Conservation (phyloP, 2,329 filamentous ascomycete genomes). For the Claviceps sp. region DNA sequence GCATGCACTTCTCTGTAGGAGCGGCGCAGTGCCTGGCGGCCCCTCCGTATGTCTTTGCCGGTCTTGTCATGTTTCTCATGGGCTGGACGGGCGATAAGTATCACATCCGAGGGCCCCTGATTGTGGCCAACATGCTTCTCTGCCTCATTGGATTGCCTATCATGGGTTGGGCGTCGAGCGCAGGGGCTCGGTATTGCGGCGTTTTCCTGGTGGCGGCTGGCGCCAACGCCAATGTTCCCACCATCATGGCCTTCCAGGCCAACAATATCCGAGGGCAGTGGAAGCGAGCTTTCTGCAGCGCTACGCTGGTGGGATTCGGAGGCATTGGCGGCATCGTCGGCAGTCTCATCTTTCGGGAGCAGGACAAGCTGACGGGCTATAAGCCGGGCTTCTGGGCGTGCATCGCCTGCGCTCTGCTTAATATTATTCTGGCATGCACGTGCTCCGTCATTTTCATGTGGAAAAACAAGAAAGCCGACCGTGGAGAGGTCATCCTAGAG, state of each 20-base stretch:
- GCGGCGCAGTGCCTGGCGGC: constrained; percentile 58
- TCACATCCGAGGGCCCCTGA: constrained; percentile 50
- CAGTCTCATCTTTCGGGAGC: constrained; percentile 53
- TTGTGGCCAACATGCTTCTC: constrained; percentile 52
- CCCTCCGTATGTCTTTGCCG: constrained; percentile 53
- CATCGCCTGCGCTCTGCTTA: constrained; percentile 35
- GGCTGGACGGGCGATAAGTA: constrained; percentile 56
- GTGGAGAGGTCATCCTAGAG: constrained; percentile 39
- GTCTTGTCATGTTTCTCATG: constrained; percentile 44
- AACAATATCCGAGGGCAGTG: constrained; percentile 84
- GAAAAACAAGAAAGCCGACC: constrained; percentile 37
- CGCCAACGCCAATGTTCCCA: constrained; percentile 64
- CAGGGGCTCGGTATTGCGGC: constrained; percentile 54
- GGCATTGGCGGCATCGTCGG: constrained; percentile 70
- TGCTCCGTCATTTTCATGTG: constrained; percentile 27
- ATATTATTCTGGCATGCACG: constrained; percentile 29
- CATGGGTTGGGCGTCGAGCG: constrained; percentile 50
- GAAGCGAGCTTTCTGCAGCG: constrained; percentile 71
- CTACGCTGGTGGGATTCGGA: constrained; percentile 62
- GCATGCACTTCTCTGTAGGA: constrained; percentile 51
- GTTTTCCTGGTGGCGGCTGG: constrained; percentile 66
- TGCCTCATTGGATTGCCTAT: constrained; percentile 57
- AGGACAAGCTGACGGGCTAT: constrained; percentile 39
- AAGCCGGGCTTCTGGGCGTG: constrained; percentile 41
- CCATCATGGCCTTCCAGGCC: constrained; percentile 65